Evolutionary conservation across 2,329 filamentous ascomycete species (phyloP).

Genomic region (Fusarium sp.): DNA sequence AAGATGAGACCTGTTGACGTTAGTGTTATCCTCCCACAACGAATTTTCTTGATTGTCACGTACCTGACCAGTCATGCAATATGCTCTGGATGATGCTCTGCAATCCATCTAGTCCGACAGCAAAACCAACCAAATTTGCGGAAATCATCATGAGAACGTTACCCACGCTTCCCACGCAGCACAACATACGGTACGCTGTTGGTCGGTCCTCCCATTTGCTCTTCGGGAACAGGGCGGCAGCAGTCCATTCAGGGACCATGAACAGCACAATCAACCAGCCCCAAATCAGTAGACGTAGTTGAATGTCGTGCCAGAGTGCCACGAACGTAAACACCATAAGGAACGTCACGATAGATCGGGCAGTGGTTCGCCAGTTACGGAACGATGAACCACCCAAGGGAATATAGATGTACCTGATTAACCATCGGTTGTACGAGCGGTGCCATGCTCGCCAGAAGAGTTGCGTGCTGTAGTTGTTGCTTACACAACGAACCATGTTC

Average conservation of each 20-base stretch:
- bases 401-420: slow-evolving; percentile 92
- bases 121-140: slow-evolving; percentile 95
- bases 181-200: slow-evolving; percentile 81
- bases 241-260: slow-evolving; percentile 88
- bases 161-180: slow-evolving; percentile 81
- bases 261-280: slow-evolving; percentile 97
- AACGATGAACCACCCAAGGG: slow-evolving; percentile 81
- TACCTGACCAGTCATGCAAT: slow-evolving; percentile 77
- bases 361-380: slow-evolving; percentile 59
- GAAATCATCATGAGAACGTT: slow-evolving; percentile 96
- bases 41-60: slow-evolving; percentile 36
- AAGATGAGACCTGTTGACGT: slow-evolving; percentile 73
- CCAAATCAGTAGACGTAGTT: slow-evolving; percentile 91
- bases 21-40: slow-evolving; percentile 39
- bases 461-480: slow-evolving; percentile 90
- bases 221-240: slow-evolving; percentile 76
- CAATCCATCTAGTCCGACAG: slow-evolving; percentile 88
- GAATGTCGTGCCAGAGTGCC: slow-evolving; percentile 97
- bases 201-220: slow-evolving; percentile 77
- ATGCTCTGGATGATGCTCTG: slow-evolving; percentile 81
- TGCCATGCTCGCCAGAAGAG: slow-evolving; percentile 98
- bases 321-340: slow-evolving; percentile 94
- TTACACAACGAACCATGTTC: slow-evolving; percentile 98
- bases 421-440: slow-evolving; percentile 93
- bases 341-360: slow-evolving; percentile 78